phyloP scores from a whole-genome alignment of 2,329 filamentous ascomycete species.

The Akanthomyces uredinophilus region DNA sequence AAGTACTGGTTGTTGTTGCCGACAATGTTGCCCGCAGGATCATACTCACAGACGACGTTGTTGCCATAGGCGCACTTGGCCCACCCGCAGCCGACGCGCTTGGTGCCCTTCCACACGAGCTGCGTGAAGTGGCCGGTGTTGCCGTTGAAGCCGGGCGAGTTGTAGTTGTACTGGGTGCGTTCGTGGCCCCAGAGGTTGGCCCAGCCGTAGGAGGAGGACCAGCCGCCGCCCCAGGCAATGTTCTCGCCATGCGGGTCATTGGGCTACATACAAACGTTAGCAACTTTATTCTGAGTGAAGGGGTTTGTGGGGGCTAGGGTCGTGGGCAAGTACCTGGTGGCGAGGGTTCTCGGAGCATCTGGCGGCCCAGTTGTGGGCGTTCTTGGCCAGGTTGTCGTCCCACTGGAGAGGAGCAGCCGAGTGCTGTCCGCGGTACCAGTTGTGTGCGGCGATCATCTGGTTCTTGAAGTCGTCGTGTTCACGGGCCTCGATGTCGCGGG shows the following conservation, averaged over 20 bases:
- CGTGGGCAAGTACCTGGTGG: constrained; percentile 5
- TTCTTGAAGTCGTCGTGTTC: neutral
- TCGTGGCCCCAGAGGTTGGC: constrained; percentile 32
- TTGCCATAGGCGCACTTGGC: constrained; percentile 17
- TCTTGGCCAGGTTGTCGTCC: neutral
- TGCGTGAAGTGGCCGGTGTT: constrained; percentile 68
- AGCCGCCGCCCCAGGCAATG: constrained; percentile 4
- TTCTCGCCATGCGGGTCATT: constrained; percentile 8
- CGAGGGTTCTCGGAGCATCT: neutral
- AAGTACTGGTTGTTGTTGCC: constrained; percentile 2
- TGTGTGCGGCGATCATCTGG: constrained; percentile 8
- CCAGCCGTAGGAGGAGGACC: neutral
- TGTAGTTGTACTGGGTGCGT: constrained; percentile 53
- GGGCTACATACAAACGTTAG: neutral
- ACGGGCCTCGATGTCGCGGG: neutral
- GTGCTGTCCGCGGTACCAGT: constrained; percentile 14
- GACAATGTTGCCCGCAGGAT: constrained; percentile 5
- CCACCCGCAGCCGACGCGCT: constrained; percentile 49
- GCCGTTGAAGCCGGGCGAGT: constrained; percentile 49
- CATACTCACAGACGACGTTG: constrained; percentile 11
- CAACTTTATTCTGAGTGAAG: too few species aligned
- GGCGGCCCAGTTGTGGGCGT: constrained; percentile 3
- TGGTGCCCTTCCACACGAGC: constrained; percentile 64
- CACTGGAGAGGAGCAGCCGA: neutral
- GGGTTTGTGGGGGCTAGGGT: too few species aligned